Conservation (phyloP, 495 filamentous ascomycete genomes). For the Xylaria cubensis region DNA sequence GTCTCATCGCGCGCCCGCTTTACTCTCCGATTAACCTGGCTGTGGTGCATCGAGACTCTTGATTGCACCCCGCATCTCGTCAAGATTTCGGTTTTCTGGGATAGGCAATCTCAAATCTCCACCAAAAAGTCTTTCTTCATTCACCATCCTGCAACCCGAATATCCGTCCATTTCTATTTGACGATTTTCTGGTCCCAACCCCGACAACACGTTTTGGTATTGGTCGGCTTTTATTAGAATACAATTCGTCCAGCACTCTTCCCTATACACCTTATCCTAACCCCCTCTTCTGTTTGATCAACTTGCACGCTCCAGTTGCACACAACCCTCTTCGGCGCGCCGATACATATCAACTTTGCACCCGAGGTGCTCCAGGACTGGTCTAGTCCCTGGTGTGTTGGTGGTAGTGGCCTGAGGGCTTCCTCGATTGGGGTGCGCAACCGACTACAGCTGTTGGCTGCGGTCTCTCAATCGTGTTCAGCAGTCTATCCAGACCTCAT, state of each 20-base stretch:
- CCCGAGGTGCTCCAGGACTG: conserved; percentile 31
- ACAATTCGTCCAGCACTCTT: conserved; percentile 10
- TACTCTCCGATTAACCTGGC: conserved; percentile 11
- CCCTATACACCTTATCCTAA: neutral
- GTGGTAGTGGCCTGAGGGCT: conserved; percentile 37
- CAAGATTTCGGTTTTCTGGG: conserved; percentile 31
- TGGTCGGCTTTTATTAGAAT: conserved; percentile 23
- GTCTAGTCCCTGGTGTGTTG: conserved; percentile 37
- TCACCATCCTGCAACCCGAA: conserved; percentile 26
- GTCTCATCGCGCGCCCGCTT: conserved; percentile 17
- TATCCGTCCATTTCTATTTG: conserved; percentile 24
- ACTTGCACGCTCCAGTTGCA: conserved; percentile 26
- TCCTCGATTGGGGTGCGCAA: conserved; percentile 39
- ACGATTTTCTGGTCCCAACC: conserved; percentile 22
- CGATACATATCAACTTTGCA: conserved; percentile 27
- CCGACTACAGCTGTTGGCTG: conserved; percentile 29
- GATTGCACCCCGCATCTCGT: conserved; percentile 40
- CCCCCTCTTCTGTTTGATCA: conserved; percentile 20
- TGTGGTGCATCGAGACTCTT: conserved; percentile 28
- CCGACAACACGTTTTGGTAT: conserved; percentile 28
- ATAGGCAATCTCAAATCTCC: conserved; percentile 31
- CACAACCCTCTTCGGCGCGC: conserved; percentile 25
- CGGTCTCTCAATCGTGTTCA: conserved; percentile 29
- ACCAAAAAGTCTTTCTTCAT: conserved; percentile 30
- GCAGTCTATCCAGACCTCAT: conserved; percentile 20